A percentile compares a stretch with the other conserved stretches of the same genome.
phyloP scores from a whole-genome alignment of 352 stramenopile genomes.

The Globisporangium irregulare region DNA sequence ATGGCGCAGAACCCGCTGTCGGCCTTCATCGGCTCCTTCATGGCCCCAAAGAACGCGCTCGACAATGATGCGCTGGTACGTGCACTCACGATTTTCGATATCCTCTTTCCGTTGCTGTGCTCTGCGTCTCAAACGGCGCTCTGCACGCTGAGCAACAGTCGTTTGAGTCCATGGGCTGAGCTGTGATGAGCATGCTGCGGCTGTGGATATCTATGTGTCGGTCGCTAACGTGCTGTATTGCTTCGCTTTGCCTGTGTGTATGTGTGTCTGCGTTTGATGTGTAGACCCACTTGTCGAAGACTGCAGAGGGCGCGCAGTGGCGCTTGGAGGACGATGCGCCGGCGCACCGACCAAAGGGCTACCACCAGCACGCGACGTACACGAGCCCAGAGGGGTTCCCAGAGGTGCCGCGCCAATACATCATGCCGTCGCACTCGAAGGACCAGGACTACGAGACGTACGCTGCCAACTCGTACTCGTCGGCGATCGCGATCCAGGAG shows the following conservation, averaged over 20 bases:
- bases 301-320: conserved; percentile 61
- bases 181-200: not conserved
- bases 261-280: not conserved
- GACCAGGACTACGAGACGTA: conserved; percentile 76
- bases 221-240: not conserved
- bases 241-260: not conserved
- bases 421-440: conserved; percentile 59
- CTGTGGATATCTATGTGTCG: not conserved
- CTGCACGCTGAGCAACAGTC: not conserved
- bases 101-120: not conserved
- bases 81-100: not conserved
- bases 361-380: conserved; percentile 57
- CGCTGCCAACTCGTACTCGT: conserved; percentile 84
- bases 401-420: conserved; percentile 78
- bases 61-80: conserved; percentile 50
- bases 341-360: conserved; percentile 50
- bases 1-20: conserved; percentile 66
- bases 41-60: conserved; percentile 45
- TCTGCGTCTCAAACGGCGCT: not conserved
- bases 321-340: conserved; percentile 62
- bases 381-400: conserved; percentile 63
- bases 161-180: not conserved
- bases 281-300: conserved; percentile 43
- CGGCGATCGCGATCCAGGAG: conserved; percentile 79
- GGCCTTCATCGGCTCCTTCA: conserved; percentile 69